Conservation (phyloP, 1,284 basidiomycete species). For the Tilletia walkeri region DNA sequence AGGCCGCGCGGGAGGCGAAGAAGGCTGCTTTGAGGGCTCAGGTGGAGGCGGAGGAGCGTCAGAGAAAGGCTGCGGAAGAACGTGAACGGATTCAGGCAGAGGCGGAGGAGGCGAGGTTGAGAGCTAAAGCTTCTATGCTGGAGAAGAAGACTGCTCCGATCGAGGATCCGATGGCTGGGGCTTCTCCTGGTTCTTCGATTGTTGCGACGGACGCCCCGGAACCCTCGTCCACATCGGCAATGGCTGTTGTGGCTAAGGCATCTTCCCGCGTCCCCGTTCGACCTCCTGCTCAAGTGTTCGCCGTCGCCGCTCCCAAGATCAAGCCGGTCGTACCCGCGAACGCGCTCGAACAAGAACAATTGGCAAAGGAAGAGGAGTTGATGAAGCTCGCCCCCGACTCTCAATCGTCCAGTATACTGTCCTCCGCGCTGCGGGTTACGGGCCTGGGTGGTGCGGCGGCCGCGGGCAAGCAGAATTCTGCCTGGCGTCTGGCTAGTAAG, state of each 20-base stretch:
- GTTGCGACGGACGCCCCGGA: not conserved
- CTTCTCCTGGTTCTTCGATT: not conserved
- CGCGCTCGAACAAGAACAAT: not conserved
- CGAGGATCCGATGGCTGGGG: too few species aligned
- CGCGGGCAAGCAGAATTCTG: not conserved
- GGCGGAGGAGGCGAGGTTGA: not conserved
- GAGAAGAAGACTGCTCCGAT: too few species aligned
- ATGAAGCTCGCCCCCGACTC: not conserved
- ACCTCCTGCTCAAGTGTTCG: not conserved
- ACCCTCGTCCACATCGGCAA: not conserved
- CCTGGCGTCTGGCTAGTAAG: not conserved
- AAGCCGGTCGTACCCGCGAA: not conserved
- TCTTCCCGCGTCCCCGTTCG: not conserved
- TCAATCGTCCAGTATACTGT: not conserved
- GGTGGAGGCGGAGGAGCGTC: not conserved
- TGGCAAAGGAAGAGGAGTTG: slow-evolving; percentile 9
- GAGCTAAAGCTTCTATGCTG: not conserved
- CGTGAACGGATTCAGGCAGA: not conserved
- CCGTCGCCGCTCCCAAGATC: slow-evolving; percentile 14
- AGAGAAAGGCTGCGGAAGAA: not conserved
- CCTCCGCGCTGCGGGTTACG: not conserved
- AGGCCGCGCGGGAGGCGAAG: not conserved
- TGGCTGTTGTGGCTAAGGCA: not conserved
- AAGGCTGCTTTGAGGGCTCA: not conserved
- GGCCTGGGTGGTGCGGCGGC: not conserved